These are phyloP conservation scores for Ammopiptanthus mongolicus DNA, from an alignment of 306 rosid genomes.

Conservation along the genomic window DNA sequence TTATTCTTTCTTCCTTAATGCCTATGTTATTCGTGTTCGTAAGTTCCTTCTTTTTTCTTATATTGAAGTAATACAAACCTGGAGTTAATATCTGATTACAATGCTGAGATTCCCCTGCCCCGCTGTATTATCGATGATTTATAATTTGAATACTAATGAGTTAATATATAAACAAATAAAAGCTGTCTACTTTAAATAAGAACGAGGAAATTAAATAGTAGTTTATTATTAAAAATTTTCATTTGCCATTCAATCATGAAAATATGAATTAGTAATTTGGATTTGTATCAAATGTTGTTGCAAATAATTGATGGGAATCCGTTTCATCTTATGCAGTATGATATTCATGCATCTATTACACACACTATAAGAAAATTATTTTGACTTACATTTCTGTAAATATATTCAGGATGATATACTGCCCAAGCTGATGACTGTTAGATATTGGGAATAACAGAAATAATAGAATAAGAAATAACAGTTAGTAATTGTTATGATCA, in stretches of 20 bases:
- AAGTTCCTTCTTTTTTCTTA: background rate
- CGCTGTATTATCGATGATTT: background rate
- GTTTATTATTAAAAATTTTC: background rate
- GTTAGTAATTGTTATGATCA: too few relatives aligned
- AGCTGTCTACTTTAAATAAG: background rate
- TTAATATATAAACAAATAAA: background rate
- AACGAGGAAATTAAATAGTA: background rate
- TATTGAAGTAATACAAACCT: background rate
- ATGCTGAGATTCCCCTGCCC: too few relatives aligned
- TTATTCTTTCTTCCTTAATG: too few relatives aligned
- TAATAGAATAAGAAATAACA: too few relatives aligned
- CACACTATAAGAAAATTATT: background rate
- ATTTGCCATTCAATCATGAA: background rate
- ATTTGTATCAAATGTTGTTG: background rate
- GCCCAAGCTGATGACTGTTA: slow-evolving; percentile 99
- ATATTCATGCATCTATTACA: slow-evolving; percentile 3
- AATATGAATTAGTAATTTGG: slow-evolving; percentile 2
- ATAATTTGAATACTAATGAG: background rate
- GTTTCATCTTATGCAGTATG: background rate
- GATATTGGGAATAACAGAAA: too few relatives aligned
- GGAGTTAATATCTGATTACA: too few relatives aligned
- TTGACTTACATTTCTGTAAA: slow-evolving; percentile 24
- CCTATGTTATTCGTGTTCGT: background rate
- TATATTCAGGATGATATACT: slow-evolving; percentile 89
- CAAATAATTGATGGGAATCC: slow-evolving; percentile 6